Evolutionary conservation across 78 protist species (phyloP).

Genomic region (Polysphondylium violaceum): DNA sequence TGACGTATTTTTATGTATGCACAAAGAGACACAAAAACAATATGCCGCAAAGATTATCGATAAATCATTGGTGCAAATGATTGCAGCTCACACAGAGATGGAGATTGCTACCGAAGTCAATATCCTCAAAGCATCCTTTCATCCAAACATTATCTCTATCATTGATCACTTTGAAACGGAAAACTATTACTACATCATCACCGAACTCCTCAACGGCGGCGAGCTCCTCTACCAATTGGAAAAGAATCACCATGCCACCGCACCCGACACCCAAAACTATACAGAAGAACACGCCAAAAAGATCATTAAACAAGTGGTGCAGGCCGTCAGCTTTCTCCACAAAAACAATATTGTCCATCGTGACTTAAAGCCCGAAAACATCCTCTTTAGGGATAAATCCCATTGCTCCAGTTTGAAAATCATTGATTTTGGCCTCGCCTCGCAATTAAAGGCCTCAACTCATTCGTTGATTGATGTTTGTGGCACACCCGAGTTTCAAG

Average conservation of each 20-base stretch:
- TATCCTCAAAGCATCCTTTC: conserved; percentile 41
- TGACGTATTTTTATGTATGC: conserved; percentile 62
- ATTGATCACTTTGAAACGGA: conserved; percentile 80
- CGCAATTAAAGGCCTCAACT: no score
- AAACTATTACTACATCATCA: conserved; percentile 51
- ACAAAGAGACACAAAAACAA: conserved; percentile 46
- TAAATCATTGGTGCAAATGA: conserved; percentile 77
- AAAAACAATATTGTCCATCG: conserved; percentile 87
- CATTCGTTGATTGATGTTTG: conserved; percentile 86
- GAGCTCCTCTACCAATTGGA: conserved; percentile 90
- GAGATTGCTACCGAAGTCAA: conserved; percentile 53
- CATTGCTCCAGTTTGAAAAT: conserved; percentile 45
- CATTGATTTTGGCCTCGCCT: conserved; percentile 76
- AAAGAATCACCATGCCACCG: background rate
- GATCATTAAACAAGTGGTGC: conserved; percentile 78
- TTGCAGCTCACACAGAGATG: conserved; percentile 71
- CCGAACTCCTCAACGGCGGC: conserved; percentile 87
- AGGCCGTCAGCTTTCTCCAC: conserved; percentile 87
- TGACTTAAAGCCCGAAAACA: conserved; percentile 86
- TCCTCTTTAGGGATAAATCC: conserved; percentile 55
- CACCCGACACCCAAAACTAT: conserved; percentile 57
- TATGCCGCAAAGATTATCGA: conserved; percentile 84
- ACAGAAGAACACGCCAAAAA: conserved; percentile 81
- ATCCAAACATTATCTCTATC: conserved; percentile 61
- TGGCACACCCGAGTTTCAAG: conserved; percentile 89